These are phyloP conservation scores for Cryptosporidium ubiquitum DNA, from an alignment of 169 alveolate species.

Conservation along the genomic window DNA sequence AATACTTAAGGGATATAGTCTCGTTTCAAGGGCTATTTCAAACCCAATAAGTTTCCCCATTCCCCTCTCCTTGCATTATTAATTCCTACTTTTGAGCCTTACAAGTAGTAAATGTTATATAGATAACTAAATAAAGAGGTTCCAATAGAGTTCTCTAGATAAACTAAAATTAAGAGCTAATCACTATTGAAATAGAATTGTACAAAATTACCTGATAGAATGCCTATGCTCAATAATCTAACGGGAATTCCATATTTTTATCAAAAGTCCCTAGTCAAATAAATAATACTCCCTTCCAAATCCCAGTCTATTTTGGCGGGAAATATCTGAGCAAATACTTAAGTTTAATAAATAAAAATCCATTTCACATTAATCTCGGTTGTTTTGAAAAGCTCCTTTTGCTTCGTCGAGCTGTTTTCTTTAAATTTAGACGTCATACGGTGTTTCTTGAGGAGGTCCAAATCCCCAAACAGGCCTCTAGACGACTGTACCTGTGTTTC, in stretches of 20 bases:
- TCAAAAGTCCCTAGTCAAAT: background rate
- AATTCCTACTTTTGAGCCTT: background rate
- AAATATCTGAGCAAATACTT: background rate
- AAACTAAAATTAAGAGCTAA: constrained; percentile 6
- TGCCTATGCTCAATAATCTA: background rate
- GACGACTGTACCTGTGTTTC: background rate
- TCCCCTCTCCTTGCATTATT: background rate
- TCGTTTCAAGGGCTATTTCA: no score
- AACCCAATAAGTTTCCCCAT: background rate
- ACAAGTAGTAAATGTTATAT: background rate
- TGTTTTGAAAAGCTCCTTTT: background rate
- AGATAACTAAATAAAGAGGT: background rate
- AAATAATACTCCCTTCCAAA: background rate
- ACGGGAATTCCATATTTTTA: background rate
- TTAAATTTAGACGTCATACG: background rate
- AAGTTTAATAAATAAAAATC: background rate
- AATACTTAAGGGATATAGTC: background rate
- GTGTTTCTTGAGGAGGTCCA: background rate
- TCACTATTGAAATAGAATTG: background rate
- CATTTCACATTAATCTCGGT: no score
- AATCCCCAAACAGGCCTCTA: background rate
- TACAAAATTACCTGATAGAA: background rate
- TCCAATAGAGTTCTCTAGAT: background rate
- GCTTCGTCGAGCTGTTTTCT: background rate
- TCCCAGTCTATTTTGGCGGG: background rate